Evolutionary conservation across 75 land plant species (phyloP).

Genomic region (Sequoia sempervirens): DNA sequence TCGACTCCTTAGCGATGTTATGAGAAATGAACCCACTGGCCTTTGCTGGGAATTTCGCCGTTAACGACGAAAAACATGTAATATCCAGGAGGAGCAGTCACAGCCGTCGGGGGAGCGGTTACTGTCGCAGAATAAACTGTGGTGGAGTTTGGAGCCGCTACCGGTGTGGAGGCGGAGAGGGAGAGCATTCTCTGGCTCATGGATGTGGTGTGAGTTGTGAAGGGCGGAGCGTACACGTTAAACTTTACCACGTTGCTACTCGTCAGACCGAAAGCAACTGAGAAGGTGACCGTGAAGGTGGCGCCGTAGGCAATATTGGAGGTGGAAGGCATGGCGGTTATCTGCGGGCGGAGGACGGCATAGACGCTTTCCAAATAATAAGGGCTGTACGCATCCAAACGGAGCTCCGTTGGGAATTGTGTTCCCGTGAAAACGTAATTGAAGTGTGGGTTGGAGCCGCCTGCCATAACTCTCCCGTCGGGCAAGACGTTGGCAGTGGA

Average conservation of each 20-base stretch:
- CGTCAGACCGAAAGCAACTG: too few relatives aligned
- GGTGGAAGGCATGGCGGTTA: neutral
- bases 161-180: neutral
- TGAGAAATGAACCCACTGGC: slow-evolving; percentile 31
- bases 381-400: slow-evolving; percentile 34
- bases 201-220: too few relatives aligned
- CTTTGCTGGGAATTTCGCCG: slow-evolving; percentile 35
- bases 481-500: slow-evolving; percentile 49
- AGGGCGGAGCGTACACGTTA: slow-evolving; percentile 33
- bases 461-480: slow-evolving; percentile 45
- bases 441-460: too few relatives aligned
- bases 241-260: slow-evolving; percentile 12
- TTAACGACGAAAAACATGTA: slow-evolving; percentile 52
- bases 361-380: slow-evolving; percentile 18
- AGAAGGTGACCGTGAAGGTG: slow-evolving; percentile 11
- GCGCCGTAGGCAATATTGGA: slow-evolving; percentile 17
- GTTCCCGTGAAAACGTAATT: slow-evolving; percentile 35
- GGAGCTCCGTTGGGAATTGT: slow-evolving; percentile 36
- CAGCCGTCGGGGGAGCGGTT: slow-evolving; percentile 37
- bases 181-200: too few relatives aligned
- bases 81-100: slow-evolving; percentile 52
- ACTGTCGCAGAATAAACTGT: slow-evolving; percentile 7
- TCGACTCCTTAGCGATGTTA: neutral
- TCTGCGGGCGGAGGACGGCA: slow-evolving; percentile 16
- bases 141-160: too few relatives aligned